Conservation (phyloP, 352 stramenopile genomes). For the Peronospora tabacina region DNA sequence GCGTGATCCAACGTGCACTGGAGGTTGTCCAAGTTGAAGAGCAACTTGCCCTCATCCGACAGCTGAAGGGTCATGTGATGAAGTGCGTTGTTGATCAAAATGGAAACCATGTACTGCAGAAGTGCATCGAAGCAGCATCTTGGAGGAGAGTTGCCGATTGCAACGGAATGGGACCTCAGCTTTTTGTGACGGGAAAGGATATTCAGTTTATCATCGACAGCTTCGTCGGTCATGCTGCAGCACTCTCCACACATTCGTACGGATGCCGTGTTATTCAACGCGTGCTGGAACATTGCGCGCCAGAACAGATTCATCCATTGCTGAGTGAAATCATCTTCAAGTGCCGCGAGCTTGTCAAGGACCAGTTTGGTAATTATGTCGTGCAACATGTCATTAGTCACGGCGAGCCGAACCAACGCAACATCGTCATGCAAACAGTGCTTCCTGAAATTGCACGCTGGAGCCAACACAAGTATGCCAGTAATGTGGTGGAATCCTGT, state of each 20-base stretch:
- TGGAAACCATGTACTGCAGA: constrained; percentile 99
- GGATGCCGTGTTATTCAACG: constrained; percentile 97
- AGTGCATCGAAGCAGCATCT: constrained; percentile 91
- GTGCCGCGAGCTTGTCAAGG: constrained; percentile 83
- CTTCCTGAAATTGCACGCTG: constrained; percentile 84
- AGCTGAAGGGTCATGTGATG: constrained; percentile 76
- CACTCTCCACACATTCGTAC: constrained; percentile 95
- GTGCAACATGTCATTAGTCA: constrained; percentile 97
- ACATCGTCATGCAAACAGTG: constrained; percentile 81
- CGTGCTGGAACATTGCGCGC: constrained; percentile 93
- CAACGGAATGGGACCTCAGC: constrained; percentile 17
- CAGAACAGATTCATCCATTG: constrained; percentile 87
- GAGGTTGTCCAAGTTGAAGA: constrained; percentile 67
- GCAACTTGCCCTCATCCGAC: constrained; percentile 66
- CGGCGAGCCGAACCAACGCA: constrained; percentile 75
- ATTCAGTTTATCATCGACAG: constrained; percentile 97
- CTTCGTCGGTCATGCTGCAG: constrained; percentile 88
- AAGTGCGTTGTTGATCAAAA: constrained; percentile 97
- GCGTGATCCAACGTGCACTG: constrained; percentile 94
- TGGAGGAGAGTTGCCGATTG: constrained; percentile 32
- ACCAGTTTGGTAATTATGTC: constrained; percentile 99
- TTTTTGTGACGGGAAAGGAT: constrained; percentile 64
- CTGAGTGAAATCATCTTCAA: constrained; percentile 91
- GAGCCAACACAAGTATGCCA: constrained; percentile 93
- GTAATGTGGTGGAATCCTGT: constrained; percentile 94